Evolutionary conservation across 2,329 filamentous ascomycete species (phyloP), one percentile per base, ranked within the genome.

Genomic region (Allantophomopsis cytisporea): DNA sequence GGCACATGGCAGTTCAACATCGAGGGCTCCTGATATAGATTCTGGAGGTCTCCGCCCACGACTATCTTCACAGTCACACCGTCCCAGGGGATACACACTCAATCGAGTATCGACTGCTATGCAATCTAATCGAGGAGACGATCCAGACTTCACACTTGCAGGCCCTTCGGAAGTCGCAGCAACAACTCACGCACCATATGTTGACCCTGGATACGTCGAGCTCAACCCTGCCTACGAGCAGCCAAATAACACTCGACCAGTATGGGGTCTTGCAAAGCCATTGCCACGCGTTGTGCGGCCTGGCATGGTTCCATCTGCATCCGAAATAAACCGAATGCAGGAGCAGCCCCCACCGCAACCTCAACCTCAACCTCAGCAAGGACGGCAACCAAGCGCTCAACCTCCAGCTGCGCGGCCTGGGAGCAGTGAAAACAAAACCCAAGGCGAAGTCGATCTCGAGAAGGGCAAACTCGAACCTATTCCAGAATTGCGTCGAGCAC

Each of bases 181-280:
- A 14, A 39, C 40, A 17, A 49, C 57, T 2, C 62, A 66, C 30
- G 59, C 64, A 40, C 60, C 63, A 1, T 65, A 64, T 31, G 61
- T 73, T n/a, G 64, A 70, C 31, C 66, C 68, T n/a, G 66, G 66
- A 3, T 72, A 73, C 44, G 57, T 59, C 10, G 59, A 67, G 10
- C 55, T 73, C 3, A 73, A 74, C 38, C 69, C 70, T 2, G 62
- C 66, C 21, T 72, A 73, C 42, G 68, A 70, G 23, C 65, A 71
- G 40, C 60, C 68, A 3, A 54, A 57, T 7, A 65, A 68, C 13
- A 47, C 55, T 11, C 63, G 66, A 40, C 69, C 69, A 1, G 63
- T 73, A 36, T 73, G 69, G 62, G 63, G 66, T 51, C 50, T 73
- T 38, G 68, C 66, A 3, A 68, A 70, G 46, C 68, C 69, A 6